Conservation (phyloP, 306 rosid species). For the Leucaena leucocephala region DNA sequence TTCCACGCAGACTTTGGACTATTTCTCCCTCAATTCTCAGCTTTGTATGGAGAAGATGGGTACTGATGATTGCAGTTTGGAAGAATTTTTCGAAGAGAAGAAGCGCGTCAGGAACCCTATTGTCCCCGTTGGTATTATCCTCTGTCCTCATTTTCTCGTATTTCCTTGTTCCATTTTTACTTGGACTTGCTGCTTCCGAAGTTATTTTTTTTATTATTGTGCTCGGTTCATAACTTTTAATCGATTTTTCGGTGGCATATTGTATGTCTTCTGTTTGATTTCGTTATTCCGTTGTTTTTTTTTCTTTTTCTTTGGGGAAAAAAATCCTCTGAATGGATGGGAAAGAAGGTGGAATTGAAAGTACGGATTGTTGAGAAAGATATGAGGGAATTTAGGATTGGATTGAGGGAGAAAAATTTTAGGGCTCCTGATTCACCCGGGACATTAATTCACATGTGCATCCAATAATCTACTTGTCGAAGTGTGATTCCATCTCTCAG, state of each 20-base stretch:
- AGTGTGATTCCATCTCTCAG: neutral
- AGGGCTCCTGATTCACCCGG: neutral
- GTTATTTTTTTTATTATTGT: neutral
- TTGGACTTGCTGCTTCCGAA: slow-evolving; percentile 6
- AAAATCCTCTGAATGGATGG: neutral
- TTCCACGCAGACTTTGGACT: slow-evolving; percentile 11
- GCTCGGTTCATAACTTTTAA: neutral
- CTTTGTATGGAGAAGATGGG: slow-evolving; percentile 45
- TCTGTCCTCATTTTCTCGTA: neutral
- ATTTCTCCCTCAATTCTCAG: slow-evolving; percentile 19
- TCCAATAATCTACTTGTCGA: neutral
- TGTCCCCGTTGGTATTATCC: slow-evolving; percentile 75
- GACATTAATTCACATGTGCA: neutral
- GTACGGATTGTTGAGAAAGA: neutral
- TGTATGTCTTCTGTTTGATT: slow-evolving; percentile 4
- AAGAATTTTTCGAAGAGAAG: slow-evolving; percentile 64
- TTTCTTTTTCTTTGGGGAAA: no score
- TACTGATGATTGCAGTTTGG: slow-evolving; percentile 51
- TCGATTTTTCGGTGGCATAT: neutral
- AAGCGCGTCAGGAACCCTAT: slow-evolving; percentile 82
- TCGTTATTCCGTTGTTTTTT: neutral
- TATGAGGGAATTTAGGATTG: slow-evolving; percentile 20
- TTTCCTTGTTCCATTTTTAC: neutral
- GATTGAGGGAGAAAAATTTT: neutral
- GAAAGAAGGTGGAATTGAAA: neutral